Percentiles rank a stretch among this genome's conserved stretches.
phyloP scores from a whole-genome alignment of 805 yeast species.

The Blastobotrys mokoenaii region DNA sequence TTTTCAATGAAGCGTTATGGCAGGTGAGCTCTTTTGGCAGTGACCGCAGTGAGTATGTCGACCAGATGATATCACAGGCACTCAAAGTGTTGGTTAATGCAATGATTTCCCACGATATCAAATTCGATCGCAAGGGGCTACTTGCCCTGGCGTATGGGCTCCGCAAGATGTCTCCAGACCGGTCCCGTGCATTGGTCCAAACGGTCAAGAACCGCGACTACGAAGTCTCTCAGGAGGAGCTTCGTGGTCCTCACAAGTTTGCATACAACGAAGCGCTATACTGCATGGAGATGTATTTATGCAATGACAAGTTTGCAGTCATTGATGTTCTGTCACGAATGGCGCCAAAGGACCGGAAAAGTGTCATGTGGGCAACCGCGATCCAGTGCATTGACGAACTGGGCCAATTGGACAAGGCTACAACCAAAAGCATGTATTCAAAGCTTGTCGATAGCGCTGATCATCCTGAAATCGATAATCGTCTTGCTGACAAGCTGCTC shows the following conservation, averaged over 20 bases:
- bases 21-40: slow-evolving; percentile 22
- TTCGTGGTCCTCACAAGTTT: slow-evolving; percentile 2
- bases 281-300: slow-evolving; percentile 12
- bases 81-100: slow-evolving; percentile 18
- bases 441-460: too few species aligned
- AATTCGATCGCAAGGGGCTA: slow-evolving; percentile 25
- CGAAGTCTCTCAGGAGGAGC: slow-evolving; percentile 14
- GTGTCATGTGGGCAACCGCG: slow-evolving; percentile 22
- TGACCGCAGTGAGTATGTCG: slow-evolving; percentile 16
- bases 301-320: slow-evolving; percentile 2
- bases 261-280: slow-evolving; percentile 15
- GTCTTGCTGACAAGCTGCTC: slow-evolving; percentile 10
- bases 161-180: slow-evolving; percentile 7
- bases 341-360: slow-evolving; percentile 1
- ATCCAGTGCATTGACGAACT: slow-evolving; percentile 14
- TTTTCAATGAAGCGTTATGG: slow-evolving; percentile 25
- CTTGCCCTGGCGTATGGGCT: slow-evolving; percentile 22
- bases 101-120: slow-evolving; percentile 9
- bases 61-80: slow-evolving; percentile 18
- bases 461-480: too few species aligned
- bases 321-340: too few species aligned
- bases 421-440: too few species aligned
- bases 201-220: slow-evolving; percentile 15
- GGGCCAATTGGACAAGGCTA: slow-evolving; percentile 12
- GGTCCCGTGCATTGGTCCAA: slow-evolving; percentile 9